These are phyloP conservation scores for Cryphonectria parasitica DNA, from an alignment of 2,329 filamentous ascomycete genomes.

Conservation along the genomic window DNA sequence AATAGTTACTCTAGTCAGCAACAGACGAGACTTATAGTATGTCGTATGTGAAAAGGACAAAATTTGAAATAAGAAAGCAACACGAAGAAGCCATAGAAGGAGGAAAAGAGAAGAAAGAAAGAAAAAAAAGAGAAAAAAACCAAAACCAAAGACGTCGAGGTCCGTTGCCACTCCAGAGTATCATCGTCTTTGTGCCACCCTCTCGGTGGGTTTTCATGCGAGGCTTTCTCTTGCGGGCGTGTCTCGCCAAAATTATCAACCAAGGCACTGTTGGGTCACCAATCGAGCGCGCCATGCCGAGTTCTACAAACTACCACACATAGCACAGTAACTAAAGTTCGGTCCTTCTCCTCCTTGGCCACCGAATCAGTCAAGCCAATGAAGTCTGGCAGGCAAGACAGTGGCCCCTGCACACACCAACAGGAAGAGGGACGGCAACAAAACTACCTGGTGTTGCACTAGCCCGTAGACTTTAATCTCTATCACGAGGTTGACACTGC, in stretches of 20 bases:
- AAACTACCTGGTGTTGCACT: slow-evolving; percentile 3
- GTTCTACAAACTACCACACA: background rate
- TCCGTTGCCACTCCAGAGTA: background rate
- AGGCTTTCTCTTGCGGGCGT: background rate
- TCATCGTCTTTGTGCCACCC: background rate
- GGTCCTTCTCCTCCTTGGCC: background rate
- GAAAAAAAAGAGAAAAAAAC: background rate
- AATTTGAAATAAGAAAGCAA: too few relatives aligned
- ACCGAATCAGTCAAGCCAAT: background rate
- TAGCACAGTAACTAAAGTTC: background rate
- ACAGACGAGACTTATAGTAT: background rate
- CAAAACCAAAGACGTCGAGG: too few relatives aligned
- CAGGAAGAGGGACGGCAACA: background rate
- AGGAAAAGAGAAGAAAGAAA: background rate
- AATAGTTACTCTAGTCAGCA: background rate
- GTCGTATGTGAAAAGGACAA: too few relatives aligned
- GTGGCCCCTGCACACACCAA: background rate
- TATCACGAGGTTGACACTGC: slow-evolving; percentile 3
- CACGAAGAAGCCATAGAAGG: background rate
- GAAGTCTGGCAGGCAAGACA: background rate
- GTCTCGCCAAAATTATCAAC: background rate
- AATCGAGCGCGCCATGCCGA: background rate
- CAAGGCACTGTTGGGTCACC: background rate
- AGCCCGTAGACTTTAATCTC: background rate
- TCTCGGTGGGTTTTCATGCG: slow-evolving; percentile 1